Evolutionary conservation across 352 stramenopile genomes (phyloP).

Genomic region (Pythium plurisporium): DNA sequence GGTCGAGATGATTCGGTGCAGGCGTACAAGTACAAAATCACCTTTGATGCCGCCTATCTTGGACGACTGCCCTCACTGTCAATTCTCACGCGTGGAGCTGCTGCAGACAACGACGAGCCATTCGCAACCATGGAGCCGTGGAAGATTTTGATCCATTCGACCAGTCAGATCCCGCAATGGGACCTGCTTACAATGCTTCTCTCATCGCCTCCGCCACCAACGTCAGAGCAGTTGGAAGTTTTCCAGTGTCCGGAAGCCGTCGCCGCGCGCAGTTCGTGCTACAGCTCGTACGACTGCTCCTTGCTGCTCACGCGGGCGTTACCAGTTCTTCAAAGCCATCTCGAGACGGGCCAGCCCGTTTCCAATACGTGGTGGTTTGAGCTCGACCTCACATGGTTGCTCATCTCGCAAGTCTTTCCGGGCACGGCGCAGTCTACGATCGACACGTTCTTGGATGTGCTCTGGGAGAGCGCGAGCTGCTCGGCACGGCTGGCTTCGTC

Average conservation of each 20-base stretch:
- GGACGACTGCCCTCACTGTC: constrained; percentile 1
- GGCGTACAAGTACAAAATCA: constrained; percentile 3
- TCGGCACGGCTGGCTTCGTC: not conserved
- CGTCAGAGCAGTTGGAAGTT: not conserved
- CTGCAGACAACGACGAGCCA: not conserved
- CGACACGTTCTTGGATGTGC: not conserved
- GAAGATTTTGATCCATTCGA: not conserved
- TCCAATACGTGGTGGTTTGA: constrained; percentile 1
- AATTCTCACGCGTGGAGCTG: not conserved
- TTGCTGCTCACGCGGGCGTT: not conserved
- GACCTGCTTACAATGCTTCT: constrained; percentile 8
- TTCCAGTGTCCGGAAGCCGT: not conserved
- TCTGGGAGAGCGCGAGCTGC: constrained; percentile 2
- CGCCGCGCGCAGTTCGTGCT: not conserved
- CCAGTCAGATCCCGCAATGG: constrained; percentile 7
- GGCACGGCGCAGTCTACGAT: not conserved
- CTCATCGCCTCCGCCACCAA: not conserved
- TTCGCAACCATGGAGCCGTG: not conserved
- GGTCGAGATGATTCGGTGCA: not conserved
- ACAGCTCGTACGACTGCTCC: not conserved
- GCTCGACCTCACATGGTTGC: not conserved
- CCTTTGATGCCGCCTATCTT: constrained; percentile 12
- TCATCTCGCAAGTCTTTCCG: constrained; percentile 1
- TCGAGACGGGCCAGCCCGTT: not conserved
- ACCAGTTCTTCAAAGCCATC: not conserved